Conservation (phyloP, 768 basidiomycete genomes). For the Panellus pusillus region DNA sequence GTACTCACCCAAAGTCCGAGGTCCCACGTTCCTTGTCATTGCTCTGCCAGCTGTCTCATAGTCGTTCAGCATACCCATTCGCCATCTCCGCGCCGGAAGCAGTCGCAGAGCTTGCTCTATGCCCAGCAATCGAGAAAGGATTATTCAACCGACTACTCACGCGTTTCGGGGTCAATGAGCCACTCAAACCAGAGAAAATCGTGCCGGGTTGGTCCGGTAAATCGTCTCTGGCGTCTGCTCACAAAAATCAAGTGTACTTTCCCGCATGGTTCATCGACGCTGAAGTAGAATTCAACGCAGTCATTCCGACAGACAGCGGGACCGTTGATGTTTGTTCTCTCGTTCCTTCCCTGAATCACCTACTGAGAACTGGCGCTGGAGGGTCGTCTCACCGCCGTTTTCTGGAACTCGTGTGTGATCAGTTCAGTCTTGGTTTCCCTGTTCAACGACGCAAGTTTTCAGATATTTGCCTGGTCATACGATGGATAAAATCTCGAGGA, state of each 20-base stretch:
- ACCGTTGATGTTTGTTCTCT: conserved; percentile 25
- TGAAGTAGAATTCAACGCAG: conserved; percentile 44
- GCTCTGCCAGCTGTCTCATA: neutral
- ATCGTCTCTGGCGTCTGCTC: conserved; percentile 38
- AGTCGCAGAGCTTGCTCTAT: neutral
- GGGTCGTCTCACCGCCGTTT: conserved; percentile 35
- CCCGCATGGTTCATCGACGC: conserved; percentile 65
- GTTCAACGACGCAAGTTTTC: neutral
- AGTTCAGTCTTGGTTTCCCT: neutral
- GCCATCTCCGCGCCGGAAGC: conserved; percentile 5
- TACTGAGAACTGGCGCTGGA: conserved; percentile 12
- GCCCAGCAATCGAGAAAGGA: neutral
- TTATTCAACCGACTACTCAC: neutral
- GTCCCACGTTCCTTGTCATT: neutral
- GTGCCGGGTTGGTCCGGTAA: conserved; percentile 35
- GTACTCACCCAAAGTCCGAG: conserved; percentile 17
- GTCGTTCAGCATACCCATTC: conserved; percentile 13
- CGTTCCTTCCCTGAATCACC: neutral
- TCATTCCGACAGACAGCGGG: conserved; percentile 21
- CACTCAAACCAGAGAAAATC: conserved; percentile 1
- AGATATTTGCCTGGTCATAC: conserved; percentile 38
- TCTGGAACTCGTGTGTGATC: conserved; percentile 48
- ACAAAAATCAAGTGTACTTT: conserved; percentile 52
- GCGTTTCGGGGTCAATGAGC: neutral
- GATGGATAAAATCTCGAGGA: conserved; percentile 44